A percentile compares a stretch with the other conserved stretches of the same genome.
Evolutionary conservation across 805 yeast genomes (phyloP).

Genomic region (Saturnispora galanensis): DNA sequence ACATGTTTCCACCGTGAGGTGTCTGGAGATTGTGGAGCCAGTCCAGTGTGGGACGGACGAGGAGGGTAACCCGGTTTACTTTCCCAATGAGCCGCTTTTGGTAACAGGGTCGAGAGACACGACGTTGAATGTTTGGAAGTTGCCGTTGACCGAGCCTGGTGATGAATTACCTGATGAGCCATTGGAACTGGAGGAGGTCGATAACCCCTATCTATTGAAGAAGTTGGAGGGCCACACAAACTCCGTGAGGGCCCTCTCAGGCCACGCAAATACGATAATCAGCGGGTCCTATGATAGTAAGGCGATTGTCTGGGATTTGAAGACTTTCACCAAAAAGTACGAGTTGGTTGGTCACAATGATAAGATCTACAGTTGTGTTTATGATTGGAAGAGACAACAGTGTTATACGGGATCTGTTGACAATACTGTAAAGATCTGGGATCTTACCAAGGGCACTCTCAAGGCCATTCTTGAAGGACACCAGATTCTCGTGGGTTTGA

Average conservation of each 20-base stretch:
- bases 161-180: slow-evolving; percentile 31
- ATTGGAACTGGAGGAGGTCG: slow-evolving; percentile 29
- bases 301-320: slow-evolving; percentile 86
- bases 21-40: slow-evolving; percentile 74
- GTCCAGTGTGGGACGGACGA: slow-evolving; percentile 52
- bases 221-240: slow-evolving; percentile 68
- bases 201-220: slow-evolving; percentile 57
- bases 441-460: slow-evolving; percentile 63
- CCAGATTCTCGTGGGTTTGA: slow-evolving; percentile 77
- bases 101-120: slow-evolving; percentile 85
- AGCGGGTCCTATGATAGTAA: slow-evolving; percentile 89
- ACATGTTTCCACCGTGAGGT: slow-evolving; percentile 87
- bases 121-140: slow-evolving; percentile 62
- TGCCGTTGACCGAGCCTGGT: slow-evolving; percentile 42
- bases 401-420: slow-evolving; percentile 93
- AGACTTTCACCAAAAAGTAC: slow-evolving; percentile 61
- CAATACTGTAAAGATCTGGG: slow-evolving; percentile 83
- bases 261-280: slow-evolving; percentile 71
- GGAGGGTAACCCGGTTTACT: slow-evolving; percentile 43
- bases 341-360: slow-evolving; percentile 78
- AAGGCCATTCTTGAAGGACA: slow-evolving; percentile 75
- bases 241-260: slow-evolving; percentile 80
- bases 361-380: slow-evolving; percentile 78
- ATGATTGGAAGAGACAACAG: slow-evolving; percentile 64
- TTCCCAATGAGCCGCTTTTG: slow-evolving; percentile 58